phyloP scores from a whole-genome alignment of 2,329 filamentous ascomycete genomes.

The Huntiella savannae region DNA sequence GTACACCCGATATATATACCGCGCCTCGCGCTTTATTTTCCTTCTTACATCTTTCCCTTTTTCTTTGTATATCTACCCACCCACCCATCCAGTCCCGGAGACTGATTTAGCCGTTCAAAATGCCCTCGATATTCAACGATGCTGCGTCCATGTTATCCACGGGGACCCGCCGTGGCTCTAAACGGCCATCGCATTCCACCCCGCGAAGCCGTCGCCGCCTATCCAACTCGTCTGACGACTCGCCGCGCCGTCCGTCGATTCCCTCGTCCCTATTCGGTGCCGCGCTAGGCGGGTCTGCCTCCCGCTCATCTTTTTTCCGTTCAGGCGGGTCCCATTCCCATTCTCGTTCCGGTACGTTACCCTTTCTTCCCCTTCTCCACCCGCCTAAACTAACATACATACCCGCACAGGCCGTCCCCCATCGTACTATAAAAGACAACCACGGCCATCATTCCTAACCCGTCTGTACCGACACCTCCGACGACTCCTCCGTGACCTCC shows the following conservation, averaged over 20 bases:
- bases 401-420: conserved; percentile 24
- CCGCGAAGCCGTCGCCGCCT: neutral
- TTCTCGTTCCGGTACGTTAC: too few species aligned
- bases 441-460: conserved; percentile 59
- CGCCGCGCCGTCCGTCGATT: too few species aligned
- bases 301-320: too few species aligned
- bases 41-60: neutral
- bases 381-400: neutral
- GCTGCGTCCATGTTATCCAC: conserved; percentile 10
- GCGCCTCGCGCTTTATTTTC: neutral
- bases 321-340: too few species aligned
- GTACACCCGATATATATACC: neutral
- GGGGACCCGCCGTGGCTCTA: conserved; percentile 1
- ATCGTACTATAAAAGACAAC: conserved; percentile 62
- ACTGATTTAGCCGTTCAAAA: neutral
- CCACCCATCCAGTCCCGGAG: neutral
- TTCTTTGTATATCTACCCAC: neutral
- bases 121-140: conserved; percentile 12
- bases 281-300: conserved; percentile 19
- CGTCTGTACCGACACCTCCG: conserved; percentile 58
- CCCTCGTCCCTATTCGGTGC: conserved; percentile 19
- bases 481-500: conserved; percentile 60
- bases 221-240: conserved; percentile 2
- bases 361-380: too few species aligned
- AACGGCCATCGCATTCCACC: neutral